phyloP scores from a whole-genome alignment of 495 filamentous ascomycete species.

The Talaromyces borbonicus region DNA sequence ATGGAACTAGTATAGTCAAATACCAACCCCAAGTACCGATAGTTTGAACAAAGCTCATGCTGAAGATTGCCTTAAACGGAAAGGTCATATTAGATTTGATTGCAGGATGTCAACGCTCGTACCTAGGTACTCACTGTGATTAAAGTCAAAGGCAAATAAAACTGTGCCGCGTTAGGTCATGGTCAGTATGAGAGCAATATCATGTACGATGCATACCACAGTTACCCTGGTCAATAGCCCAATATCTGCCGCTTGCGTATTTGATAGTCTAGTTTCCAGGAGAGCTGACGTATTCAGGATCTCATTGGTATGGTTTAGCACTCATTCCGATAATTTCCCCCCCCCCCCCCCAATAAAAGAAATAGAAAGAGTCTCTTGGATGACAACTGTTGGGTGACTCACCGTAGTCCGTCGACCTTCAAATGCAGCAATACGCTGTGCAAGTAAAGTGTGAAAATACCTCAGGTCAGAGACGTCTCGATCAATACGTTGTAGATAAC shows the following conservation, averaged over 20 bases:
- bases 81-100: neutral
- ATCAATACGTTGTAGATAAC: constrained; percentile 6
- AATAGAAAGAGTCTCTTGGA: too few species aligned
- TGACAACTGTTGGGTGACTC: too few species aligned
- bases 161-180: neutral
- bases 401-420: constrained; percentile 6
- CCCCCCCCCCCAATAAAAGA: too few species aligned
- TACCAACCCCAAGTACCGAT: neutral
- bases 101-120: neutral
- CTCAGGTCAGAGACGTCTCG: neutral
- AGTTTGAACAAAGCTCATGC: constrained; percentile 3
- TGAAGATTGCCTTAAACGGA: neutral
- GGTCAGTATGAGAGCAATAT: neutral
- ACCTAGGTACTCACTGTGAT: neutral
- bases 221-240: constrained; percentile 6
- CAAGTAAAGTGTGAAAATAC: constrained; percentile 7
- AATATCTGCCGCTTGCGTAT: constrained; percentile 3
- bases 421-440: constrained; percentile 1
- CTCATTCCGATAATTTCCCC: neutral
- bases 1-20: neutral
- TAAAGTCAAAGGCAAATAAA: constrained; percentile 1
- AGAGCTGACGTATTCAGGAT: constrained; percentile 5
- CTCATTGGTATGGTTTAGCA: neutral
- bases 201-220: neutral
- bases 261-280: constrained; percentile 7